These are phyloP conservation scores for Aureobasidium sp. DNA, from an alignment of 2,329 filamentous ascomycete genomes.

Conservation along the genomic window DNA sequence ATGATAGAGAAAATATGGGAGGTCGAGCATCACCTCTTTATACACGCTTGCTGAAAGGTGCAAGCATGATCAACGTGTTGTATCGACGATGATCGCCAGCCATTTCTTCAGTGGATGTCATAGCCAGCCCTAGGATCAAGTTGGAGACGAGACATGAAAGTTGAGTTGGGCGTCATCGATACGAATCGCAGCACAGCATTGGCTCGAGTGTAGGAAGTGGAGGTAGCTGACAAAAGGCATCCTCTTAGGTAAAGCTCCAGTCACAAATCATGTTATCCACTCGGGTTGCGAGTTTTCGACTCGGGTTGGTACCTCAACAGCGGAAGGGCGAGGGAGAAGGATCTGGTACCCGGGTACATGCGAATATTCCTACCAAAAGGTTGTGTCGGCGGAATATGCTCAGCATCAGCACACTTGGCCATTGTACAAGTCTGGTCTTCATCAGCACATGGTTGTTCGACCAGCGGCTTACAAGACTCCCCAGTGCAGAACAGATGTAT, in stretches of 20 bases:
- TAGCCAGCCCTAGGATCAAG: background rate
- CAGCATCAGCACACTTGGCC: background rate
- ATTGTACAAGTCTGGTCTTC: no score
- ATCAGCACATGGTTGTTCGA: background rate
- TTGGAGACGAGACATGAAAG: background rate
- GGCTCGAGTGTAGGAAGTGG: background rate
- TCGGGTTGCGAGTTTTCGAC: background rate
- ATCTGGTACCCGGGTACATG: background rate
- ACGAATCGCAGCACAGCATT: background rate
- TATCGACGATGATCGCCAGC: conserved; percentile 5
- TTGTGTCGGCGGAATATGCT: background rate
- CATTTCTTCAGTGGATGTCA: background rate
- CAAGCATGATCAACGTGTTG: background rate
- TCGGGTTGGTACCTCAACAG: background rate
- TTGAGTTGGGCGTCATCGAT: background rate
- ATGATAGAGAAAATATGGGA: background rate
- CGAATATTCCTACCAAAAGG: background rate
- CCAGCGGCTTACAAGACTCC: background rate
- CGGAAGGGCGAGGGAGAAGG: background rate
- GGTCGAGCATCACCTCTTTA: conserved; percentile 5
- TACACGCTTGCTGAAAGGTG: background rate
- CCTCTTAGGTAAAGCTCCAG: background rate
- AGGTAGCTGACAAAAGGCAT: background rate
- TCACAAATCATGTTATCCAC: background rate
- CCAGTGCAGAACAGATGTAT: no score